phyloP scores from a whole-genome alignment of 805 yeast species.

The Kazachstania martiniae region DNA sequence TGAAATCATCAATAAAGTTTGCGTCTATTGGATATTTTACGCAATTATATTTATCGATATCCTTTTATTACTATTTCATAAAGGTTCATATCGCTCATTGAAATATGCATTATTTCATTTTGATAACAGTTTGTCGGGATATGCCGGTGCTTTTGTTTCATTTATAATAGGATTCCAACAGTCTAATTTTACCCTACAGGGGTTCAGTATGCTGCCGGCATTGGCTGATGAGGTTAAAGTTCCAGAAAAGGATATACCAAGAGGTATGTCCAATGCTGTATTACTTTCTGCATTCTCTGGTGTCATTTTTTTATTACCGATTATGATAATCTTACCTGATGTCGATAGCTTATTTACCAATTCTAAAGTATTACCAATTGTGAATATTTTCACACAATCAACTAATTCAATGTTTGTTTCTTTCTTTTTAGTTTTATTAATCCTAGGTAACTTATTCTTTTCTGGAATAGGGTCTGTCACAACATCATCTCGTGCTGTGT shows the following conservation, averaged over 20 bases:
- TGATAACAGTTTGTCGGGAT: constrained; percentile 65
- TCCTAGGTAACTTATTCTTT: constrained; percentile 60
- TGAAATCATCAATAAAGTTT: constrained; percentile 52
- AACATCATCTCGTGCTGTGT: constrained; percentile 74
- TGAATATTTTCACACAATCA: constrained; percentile 58
- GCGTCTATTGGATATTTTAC: constrained; percentile 67
- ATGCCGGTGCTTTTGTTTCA: constrained; percentile 54
- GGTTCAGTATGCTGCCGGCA: constrained; percentile 73
- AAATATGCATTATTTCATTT: constrained; percentile 52
- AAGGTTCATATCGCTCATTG: constrained; percentile 45
- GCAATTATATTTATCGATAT: constrained; percentile 61
- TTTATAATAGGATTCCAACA: constrained; percentile 71
- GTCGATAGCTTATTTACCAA: constrained; percentile 42
- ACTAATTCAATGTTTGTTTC: constrained; percentile 62
- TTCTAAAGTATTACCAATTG: constrained; percentile 69
- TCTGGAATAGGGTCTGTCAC: constrained; percentile 74
- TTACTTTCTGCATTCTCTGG: constrained; percentile 59
- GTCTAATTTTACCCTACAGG: constrained; percentile 69
- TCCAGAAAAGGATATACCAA: constrained; percentile 67
- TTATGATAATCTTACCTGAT: constrained; percentile 64
- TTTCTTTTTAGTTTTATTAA: constrained; percentile 51
- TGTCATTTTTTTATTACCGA: constrained; percentile 58
- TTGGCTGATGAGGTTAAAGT: constrained; percentile 71
- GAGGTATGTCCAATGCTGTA: constrained; percentile 59
- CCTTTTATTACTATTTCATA: constrained; percentile 44